phyloP scores from a whole-genome alignment of 768 basidiomycete genomes.

The Suillus weaverae region DNA sequence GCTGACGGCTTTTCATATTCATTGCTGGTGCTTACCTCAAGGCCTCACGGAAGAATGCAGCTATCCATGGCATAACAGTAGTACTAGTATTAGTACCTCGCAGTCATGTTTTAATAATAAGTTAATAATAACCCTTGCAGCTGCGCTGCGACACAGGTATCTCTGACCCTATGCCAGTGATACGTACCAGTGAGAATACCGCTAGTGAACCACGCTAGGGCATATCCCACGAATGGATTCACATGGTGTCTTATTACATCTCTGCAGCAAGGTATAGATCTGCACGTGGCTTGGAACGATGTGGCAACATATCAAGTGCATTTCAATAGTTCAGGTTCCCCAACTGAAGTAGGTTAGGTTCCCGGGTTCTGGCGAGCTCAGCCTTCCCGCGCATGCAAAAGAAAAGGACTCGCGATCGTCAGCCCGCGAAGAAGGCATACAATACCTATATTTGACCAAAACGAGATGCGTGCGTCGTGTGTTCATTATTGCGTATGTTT shows the following conservation, averaged over 20 bases:
- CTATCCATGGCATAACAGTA: not conserved
- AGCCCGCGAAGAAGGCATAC: not conserved
- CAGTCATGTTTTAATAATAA: not conserved
- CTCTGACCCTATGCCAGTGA: not conserved
- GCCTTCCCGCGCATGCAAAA: not conserved
- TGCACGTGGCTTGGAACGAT: not conserved
- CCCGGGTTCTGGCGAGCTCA: not conserved
- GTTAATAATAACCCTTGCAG: not conserved
- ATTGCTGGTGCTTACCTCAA: not conserved
- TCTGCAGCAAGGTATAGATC: not conserved
- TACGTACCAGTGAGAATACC: not conserved
- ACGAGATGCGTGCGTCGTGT: not conserved
- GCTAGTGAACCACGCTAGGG: not conserved
- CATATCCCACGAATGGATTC: not conserved
- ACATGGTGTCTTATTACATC: not conserved
- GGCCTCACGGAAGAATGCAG: not conserved
- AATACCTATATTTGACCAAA: not conserved
- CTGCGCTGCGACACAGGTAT: not conserved
- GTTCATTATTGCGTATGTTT: not conserved
- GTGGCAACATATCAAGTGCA: not conserved
- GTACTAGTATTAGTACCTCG: too few relatives aligned
- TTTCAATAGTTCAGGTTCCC: not conserved
- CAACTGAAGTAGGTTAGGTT: not conserved
- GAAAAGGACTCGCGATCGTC: not conserved
- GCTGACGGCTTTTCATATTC: not conserved